Conservation (phyloP, 2,329 filamentous ascomycete genomes). For the Alternaria incomplexa region DNA sequence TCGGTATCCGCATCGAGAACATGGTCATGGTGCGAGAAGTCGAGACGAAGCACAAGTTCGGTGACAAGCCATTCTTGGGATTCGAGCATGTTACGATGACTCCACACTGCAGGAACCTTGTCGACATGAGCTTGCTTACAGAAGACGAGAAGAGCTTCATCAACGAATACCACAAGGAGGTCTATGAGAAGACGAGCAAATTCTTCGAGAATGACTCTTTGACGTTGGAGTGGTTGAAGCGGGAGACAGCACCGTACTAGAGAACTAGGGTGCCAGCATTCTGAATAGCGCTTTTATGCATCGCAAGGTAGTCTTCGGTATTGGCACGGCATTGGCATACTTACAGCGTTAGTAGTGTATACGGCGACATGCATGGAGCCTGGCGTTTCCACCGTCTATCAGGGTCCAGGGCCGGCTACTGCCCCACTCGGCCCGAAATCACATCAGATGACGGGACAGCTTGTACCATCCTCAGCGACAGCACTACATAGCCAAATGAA, state of each 20-base stretch:
- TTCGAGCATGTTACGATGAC: constrained; percentile 99
- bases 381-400: constrained; percentile 17
- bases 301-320: constrained; percentile 17
- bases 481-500: not conserved
- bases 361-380: constrained; percentile 15
- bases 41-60: constrained; percentile 86
- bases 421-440: constrained; percentile 10
- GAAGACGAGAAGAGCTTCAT: constrained; percentile 81
- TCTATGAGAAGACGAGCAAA: constrained; percentile 78
- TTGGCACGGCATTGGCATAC: constrained; percentile 22
- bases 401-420: constrained; percentile 13
- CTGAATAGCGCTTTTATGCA: not conserved
- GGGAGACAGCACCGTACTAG: constrained; percentile 73
- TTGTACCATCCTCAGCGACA: constrained; percentile 1
- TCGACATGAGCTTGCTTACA: constrained; percentile 76
- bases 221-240: constrained; percentile 80
- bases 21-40: constrained; percentile 88
- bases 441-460: constrained; percentile 5
- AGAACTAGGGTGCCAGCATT: not conserved
- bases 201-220: constrained; percentile 76
- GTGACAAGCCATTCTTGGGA: constrained; percentile 90
- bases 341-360: constrained; percentile 19
- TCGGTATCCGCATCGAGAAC: constrained; percentile 96
- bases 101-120: constrained; percentile 88
- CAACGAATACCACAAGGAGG: constrained; percentile 82